A percentile compares a stretch with the other conserved stretches of the same genome.
Conservation (phyloP, 345 rosid species). For the Euclidium syriacum region DNA sequence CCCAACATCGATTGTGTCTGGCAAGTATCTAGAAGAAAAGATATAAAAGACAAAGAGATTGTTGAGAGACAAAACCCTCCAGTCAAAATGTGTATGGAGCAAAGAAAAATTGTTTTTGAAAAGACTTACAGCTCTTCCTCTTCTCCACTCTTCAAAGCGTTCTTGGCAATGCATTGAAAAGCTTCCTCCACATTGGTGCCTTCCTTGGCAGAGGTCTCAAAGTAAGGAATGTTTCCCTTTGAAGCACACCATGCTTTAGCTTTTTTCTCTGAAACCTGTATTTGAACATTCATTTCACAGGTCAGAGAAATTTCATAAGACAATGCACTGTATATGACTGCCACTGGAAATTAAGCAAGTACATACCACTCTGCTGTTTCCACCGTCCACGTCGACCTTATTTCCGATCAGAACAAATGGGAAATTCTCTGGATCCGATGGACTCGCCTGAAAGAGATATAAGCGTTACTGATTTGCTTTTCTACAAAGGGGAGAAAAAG, state of each 20-base stretch:
- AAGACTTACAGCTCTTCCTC: slow-evolving; percentile 98
- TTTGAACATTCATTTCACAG: background rate
- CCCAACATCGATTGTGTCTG: slow-evolving; percentile 59
- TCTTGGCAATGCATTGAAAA: slow-evolving; percentile 89
- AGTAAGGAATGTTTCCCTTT: slow-evolving; percentile 94
- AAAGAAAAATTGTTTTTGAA: background rate
- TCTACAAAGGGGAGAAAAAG: background rate
- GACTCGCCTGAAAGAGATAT: slow-evolving; percentile 66
- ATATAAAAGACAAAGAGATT: background rate
- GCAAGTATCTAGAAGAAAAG: slow-evolving; percentile 42
- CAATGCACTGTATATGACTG: background rate
- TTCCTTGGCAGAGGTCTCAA: slow-evolving; percentile 98
- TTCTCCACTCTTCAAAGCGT: slow-evolving; percentile 85
- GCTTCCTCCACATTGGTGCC: slow-evolving; percentile 96
- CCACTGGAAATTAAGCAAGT: background rate
- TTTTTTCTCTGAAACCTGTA: slow-evolving; percentile 93
- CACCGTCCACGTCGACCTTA: slow-evolving; percentile 87
- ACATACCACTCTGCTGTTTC: slow-evolving; percentile 87
- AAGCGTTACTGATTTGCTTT: background rate
- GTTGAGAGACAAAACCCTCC: background rate
- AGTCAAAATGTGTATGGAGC: background rate
- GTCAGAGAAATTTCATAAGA: background rate
- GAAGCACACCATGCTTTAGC: slow-evolving; percentile 98
- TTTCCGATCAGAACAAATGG: slow-evolving; percentile 92
- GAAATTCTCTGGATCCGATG: slow-evolving; percentile 93